Evolutionary conservation across 768 basidiomycete species (phyloP), one percentile per base, ranked within the genome.

Genomic region (Leccinum subgranulosum): DNA sequence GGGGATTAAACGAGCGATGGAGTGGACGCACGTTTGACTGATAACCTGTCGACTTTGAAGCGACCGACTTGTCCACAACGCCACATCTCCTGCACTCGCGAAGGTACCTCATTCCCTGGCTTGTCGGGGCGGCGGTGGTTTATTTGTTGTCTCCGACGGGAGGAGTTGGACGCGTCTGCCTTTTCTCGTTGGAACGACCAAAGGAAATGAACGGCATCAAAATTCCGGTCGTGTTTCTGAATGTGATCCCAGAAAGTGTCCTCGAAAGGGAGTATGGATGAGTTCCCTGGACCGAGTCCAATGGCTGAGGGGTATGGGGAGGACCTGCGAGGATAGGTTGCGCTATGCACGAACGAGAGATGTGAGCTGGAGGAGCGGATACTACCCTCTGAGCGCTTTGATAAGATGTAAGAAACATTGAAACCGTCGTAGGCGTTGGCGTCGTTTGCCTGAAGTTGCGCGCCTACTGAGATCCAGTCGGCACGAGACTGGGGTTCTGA

Each of bases 111-210:
- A 23, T 63, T 66, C 8, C 34, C 58, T 21, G 47, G 33, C 34
- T 66, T 65, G n/a, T 65, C 61, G 8, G 53, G 10, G 11, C 46
- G 59, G 43, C 66, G 47, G 49, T 66, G 48, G 4, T 57, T 59
- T 11, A 51, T 36, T 33, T 60, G 46, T 60, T 65, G 43, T 59
- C 72, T 69, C 52, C 66, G 66, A 19, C 66, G 65, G 23, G 67
- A 58, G 19, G 67, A 58, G 55, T 54, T 62, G 36, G 68, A 61
- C 15, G 55, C 59, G 33, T 82, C 79, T 14, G 74, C 77, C 49
- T 72, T 78, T 71, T 86, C 85, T 61, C 76, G 78, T 59, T 72
- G 75, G 68, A 88, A 87, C 17, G 76, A 80, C 88, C 88, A 90
- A 56, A 79, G 77, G 36, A 74, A 71, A 53, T 76, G 73, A 56